Conservation (phyloP, 2,329 filamentous ascomycete species). For the Chaetomium sp. region DNA sequence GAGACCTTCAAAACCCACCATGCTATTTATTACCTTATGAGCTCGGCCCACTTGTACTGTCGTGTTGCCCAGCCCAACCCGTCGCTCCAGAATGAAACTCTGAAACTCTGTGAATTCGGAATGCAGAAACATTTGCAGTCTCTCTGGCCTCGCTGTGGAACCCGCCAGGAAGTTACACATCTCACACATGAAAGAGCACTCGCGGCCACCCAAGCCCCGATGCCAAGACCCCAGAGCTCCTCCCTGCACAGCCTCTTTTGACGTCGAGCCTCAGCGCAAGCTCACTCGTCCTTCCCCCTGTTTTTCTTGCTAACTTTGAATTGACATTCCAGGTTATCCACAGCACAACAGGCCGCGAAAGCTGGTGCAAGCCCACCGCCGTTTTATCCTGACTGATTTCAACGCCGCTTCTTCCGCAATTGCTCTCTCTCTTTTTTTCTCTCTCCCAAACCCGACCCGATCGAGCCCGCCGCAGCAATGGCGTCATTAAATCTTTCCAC, state of each 20-base stretch:
- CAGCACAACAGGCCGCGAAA: background rate
- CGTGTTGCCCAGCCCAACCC: too few species aligned
- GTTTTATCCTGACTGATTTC: too few species aligned
- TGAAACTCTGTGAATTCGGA: too few species aligned
- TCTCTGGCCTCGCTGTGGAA: too few species aligned
- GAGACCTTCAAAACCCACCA: too few species aligned
- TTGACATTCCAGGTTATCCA: background rate
- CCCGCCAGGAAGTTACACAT: too few species aligned
- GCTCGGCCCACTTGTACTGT: too few species aligned
- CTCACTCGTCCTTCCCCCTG: conserved; percentile 9
- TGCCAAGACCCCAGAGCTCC: conserved; percentile 5
- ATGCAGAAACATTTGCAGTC: too few species aligned
- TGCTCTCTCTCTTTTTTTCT: background rate
- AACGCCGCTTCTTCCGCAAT: background rate
- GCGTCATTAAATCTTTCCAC: conserved; percentile 73
- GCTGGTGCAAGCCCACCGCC: background rate
- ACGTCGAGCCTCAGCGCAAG: conserved; percentile 9
- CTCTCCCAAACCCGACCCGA: background rate
- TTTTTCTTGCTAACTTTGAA: background rate
- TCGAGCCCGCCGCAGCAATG: conserved; percentile 43
- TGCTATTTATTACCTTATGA: too few species aligned
- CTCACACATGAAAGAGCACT: too few species aligned
- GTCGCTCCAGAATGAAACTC: too few species aligned
- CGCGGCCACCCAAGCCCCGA: background rate
- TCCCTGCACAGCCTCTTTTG: conserved; percentile 16